Evolutionary conservation across 2,329 filamentous ascomycete species (phyloP).

Genomic region (Talaromyces sp.): DNA sequence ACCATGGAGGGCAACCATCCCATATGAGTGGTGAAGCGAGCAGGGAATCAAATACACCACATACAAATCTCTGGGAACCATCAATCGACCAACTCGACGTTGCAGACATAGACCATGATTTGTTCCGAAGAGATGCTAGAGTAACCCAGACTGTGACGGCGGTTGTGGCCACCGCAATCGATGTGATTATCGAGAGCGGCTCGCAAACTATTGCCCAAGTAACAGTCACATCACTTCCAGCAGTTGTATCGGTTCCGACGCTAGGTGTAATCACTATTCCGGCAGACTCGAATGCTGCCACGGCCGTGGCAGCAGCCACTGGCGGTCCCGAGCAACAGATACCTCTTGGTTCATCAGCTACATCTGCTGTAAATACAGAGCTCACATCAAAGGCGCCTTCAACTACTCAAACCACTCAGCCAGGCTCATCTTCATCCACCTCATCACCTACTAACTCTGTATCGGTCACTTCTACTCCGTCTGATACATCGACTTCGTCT

Average conservation of each 20-base stretch:
- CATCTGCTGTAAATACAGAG: neutral
- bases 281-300: slow-evolving; percentile 19
- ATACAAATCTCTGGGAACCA: neutral
- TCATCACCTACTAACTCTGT: neutral
- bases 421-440: slow-evolving; percentile 1
- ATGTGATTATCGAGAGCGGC: slow-evolving; percentile 25
- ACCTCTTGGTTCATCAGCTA: slow-evolving; percentile 20
- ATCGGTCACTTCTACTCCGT: neutral
- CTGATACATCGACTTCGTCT: neutral
- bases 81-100: neutral
- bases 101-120: neutral
- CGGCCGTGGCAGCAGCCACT: neutral
- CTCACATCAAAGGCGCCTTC: neutral
- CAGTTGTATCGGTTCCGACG: slow-evolving; percentile 24
- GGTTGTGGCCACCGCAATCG: slow-evolving; percentile 23
- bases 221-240: slow-evolving; percentile 25
- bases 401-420: slow-evolving; percentile 1
- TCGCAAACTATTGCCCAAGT: slow-evolving; percentile 21
- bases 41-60: slow-evolving; percentile 1
- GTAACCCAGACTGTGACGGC: slow-evolving; percentile 20
- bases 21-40: slow-evolving; percentile 12
- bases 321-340: slow-evolving; percentile 10
- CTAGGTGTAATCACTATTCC: slow-evolving; percentile 25
- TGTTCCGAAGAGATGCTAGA: slow-evolving; percentile 8
- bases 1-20: slow-evolving; percentile 10